A percentile compares a stretch with the other conserved stretches of the same genome.
Conservation (phyloP, 176 grass and related monocot species). For the Echinochloa phyllopogon region DNA sequence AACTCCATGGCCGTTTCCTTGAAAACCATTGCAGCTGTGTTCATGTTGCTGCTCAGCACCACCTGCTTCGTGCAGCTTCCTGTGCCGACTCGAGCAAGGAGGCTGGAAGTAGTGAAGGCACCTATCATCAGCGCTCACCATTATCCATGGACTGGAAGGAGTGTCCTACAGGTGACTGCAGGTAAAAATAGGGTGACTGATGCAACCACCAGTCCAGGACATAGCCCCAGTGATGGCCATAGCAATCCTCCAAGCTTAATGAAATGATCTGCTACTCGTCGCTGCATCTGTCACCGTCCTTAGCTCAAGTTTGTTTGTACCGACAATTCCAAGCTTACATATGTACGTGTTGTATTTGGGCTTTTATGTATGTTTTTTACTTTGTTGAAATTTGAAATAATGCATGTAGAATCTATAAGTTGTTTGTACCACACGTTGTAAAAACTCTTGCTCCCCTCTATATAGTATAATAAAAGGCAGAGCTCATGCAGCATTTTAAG, state of each 20-base stretch:
- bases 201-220: slow-evolving; percentile 24
- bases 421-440: not conserved
- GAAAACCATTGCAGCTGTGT: not conserved
- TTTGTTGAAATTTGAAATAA: not conserved
- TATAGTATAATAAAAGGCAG: not conserved
- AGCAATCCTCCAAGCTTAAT: slow-evolving; percentile 24
- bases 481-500: not conserved
- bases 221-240: slow-evolving; percentile 58
- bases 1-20: slow-evolving; percentile 46
- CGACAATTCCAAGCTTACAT: not conserved
- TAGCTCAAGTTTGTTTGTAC: not conserved
- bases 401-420: too few species aligned
- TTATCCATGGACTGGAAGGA: slow-evolving; percentile 1
- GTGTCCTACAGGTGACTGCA: not conserved
- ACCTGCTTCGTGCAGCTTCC: slow-evolving; percentile 52
- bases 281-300: not conserved
- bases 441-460: not conserved
- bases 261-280: slow-evolving; percentile 15
- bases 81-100: slow-evolving; percentile 39
- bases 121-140: not conserved
- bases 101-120: slow-evolving; percentile 8
- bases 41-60: slow-evolving; percentile 36
- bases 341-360: not conserved
- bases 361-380: not conserved
- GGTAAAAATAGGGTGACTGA: not conserved